Percentiles rank a stretch among this genome's conserved stretches.
phyloP scores from a whole-genome alignment of 495 filamentous ascomycete genomes.

The Neurospora terricola region DNA sequence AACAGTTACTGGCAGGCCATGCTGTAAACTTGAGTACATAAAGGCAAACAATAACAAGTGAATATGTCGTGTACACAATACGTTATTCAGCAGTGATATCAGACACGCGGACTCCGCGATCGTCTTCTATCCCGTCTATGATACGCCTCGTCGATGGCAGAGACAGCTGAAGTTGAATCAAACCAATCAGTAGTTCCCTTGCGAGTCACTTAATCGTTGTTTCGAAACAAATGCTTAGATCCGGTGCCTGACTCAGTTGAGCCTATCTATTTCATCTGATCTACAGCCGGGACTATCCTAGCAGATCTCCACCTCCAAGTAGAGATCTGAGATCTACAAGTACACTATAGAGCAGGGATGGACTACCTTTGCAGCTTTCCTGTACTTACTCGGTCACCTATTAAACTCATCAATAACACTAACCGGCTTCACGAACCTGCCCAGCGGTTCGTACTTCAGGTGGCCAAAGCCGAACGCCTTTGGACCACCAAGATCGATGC shows the following conservation, averaged over 20 bases:
- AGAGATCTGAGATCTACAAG: not conserved
- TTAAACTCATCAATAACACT: slow-evolving; percentile 47
- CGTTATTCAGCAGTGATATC: not conserved
- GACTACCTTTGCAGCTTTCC: not conserved
- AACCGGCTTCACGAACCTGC: slow-evolving; percentile 36
- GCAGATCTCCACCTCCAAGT: not conserved
- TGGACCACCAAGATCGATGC: slow-evolving; percentile 43
- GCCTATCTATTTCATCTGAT: not conserved
- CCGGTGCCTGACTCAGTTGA: not conserved
- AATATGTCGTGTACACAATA: not conserved
- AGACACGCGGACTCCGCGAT: not conserved
- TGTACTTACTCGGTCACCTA: not conserved
- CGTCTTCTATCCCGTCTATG: not conserved
- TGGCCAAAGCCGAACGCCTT: slow-evolving; percentile 43
- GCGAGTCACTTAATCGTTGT: not conserved
- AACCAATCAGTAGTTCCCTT: not conserved
- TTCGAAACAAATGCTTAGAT: not conserved
- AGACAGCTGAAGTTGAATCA: not conserved
- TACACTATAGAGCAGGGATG: not conserved
- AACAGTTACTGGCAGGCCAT: not conserved
- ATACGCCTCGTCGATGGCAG: not conserved
- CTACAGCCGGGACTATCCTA: not conserved
- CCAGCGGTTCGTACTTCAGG: slow-evolving; percentile 37
- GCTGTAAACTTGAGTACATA: not conserved
- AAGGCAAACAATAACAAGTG: not conserved